A percentile compares a stretch with the other conserved stretches of the same genome.
Evolutionary conservation across 257 asterid species (phyloP).

Genomic region (Buddleja alternifolia): DNA sequence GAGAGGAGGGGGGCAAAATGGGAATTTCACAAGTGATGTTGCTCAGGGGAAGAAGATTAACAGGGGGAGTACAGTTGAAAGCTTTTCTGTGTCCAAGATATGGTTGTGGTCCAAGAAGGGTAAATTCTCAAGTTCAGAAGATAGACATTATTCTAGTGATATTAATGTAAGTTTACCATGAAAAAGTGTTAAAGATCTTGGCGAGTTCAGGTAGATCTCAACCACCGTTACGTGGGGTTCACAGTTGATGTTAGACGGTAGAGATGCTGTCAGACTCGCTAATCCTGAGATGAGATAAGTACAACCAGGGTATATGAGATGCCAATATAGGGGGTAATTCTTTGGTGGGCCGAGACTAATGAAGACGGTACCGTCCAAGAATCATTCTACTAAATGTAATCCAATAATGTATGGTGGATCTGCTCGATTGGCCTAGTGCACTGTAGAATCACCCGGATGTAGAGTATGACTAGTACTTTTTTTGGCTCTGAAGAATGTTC

Average conservation of each 20-base stretch:
- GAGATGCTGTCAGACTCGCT: too few species aligned
- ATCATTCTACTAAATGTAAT: too few species aligned
- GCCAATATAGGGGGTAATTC: slow-evolving; percentile 13
- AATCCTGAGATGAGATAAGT: too few species aligned
- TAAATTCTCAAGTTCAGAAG: slow-evolving; percentile 50
- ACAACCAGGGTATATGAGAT: slow-evolving; percentile 19
- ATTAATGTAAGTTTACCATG: slow-evolving; percentile 50
- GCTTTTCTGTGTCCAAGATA: slow-evolving; percentile 96
- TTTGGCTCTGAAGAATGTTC: slow-evolving; percentile 7
- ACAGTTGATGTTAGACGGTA: too few species aligned
- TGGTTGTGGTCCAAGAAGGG: slow-evolving; percentile 96
- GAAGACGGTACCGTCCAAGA: too few species aligned
- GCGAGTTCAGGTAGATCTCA: too few species aligned
- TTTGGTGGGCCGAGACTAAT: too few species aligned
- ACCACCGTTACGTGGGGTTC: too few species aligned
- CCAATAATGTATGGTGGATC: too few species aligned
- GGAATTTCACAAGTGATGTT: slow-evolving; percentile 51
- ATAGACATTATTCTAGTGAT: slow-evolving; percentile 46
- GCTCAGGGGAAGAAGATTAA: slow-evolving; percentile 70
- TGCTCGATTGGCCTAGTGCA: too few species aligned
- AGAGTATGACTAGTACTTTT: background rate
- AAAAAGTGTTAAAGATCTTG: background rate
- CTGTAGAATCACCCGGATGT: too few species aligned
- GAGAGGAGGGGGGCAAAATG: slow-evolving; percentile 51
- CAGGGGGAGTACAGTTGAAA: slow-evolving; percentile 80